Conservation (phyloP, 1,284 basidiomycete genomes). For the Naganishia sp. region DNA sequence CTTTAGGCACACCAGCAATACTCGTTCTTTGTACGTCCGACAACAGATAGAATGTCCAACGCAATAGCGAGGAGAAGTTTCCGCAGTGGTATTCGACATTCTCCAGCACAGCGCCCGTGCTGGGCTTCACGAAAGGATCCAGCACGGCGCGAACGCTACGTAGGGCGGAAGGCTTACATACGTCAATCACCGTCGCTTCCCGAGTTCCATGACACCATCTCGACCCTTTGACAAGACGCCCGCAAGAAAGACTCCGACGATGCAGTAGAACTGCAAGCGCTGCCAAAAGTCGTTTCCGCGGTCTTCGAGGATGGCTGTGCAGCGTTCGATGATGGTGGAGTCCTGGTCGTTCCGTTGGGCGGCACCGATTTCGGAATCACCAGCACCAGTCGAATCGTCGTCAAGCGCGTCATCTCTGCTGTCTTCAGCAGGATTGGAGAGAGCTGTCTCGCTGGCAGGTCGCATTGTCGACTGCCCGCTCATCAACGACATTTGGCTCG, state of each 20-base stretch:
- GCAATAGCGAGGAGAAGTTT: too few species aligned
- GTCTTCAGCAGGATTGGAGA: not conserved
- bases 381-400: not conserved
- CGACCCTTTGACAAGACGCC: conserved; percentile 15
- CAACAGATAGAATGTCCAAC: too few species aligned
- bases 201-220: conserved; percentile 14
- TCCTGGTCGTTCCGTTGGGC: not conserved
- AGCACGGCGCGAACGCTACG: too few species aligned
- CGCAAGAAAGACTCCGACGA: conserved; percentile 27
- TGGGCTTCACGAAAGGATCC: too few species aligned
- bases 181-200: conserved; percentile 7
- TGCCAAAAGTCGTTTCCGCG: conserved; percentile 11
- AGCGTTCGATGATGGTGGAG: not conserved
- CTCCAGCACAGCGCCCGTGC: too few species aligned
- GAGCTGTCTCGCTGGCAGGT: not conserved
- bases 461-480: not conserved
- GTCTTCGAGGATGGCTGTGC: conserved; percentile 11
- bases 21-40: too few species aligned
- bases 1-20: too few species aligned
- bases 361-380: not conserved
- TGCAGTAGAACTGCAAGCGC: conserved; percentile 27
- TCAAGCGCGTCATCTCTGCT: not conserved
- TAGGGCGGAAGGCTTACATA: too few species aligned
- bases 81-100: too few species aligned
- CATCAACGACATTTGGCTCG: not conserved